Conservation (phyloP, 495 filamentous ascomycete genomes). For the Terfezia claveryi region DNA sequence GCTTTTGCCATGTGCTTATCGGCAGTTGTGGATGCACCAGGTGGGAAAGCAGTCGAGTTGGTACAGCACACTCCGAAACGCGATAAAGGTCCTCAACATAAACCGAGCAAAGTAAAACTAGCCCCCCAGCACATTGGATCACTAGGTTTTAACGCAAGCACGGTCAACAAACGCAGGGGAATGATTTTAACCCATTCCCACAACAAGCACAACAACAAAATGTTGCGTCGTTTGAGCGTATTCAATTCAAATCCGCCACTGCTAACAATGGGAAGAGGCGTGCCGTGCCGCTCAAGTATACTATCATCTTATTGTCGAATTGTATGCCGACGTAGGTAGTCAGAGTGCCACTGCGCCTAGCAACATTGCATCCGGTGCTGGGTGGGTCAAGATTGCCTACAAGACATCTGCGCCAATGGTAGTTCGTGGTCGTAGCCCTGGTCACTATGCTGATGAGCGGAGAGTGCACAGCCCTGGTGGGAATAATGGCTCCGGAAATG, state of each 20-base stretch:
- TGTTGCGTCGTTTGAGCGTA: constrained; percentile 63
- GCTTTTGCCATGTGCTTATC: constrained; percentile 74
- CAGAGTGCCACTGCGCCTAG: constrained; percentile 16
- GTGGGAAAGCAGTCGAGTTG: constrained; percentile 60
- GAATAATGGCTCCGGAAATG: constrained; percentile 30
- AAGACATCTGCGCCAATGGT: constrained; percentile 71
- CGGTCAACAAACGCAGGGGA: not conserved
- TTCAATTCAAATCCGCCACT: constrained; percentile 91
- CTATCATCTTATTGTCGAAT: constrained; percentile 77
- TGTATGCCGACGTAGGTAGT: constrained; percentile 50
- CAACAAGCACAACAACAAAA: constrained; percentile 14
- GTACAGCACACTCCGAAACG: constrained; percentile 91
- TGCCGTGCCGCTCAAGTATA: constrained; percentile 83
- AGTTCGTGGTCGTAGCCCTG: constrained; percentile 76
- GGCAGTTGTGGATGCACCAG: constrained; percentile 57
- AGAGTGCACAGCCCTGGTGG: constrained; percentile 44
- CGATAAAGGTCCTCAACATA: constrained; percentile 70
- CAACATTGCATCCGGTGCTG: constrained; percentile 20
- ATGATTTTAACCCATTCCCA: not conserved
- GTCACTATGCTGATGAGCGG: constrained; percentile 75
- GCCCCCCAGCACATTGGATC: constrained; percentile 32
- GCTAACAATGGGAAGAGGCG: constrained; percentile 89
- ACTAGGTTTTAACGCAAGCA: constrained; percentile 9
- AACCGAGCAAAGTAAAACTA: constrained; percentile 49
- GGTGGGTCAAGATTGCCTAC: constrained; percentile 59